Conservation (phyloP, 108 stramenopile genomes). For the Skeletonema tropicum region DNA sequence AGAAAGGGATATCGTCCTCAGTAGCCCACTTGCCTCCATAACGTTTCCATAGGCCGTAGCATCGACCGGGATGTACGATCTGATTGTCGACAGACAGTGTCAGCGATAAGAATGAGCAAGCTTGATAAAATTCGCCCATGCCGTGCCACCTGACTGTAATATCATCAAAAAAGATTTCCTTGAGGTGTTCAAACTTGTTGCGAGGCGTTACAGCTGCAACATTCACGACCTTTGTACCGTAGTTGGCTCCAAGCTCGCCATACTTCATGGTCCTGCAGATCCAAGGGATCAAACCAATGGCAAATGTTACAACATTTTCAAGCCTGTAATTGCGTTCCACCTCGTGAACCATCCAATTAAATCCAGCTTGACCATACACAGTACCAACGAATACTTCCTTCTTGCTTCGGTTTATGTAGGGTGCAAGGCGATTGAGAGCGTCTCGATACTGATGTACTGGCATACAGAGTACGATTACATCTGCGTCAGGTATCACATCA, state of each 20-base stretch:
- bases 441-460: constrained; percentile 48
- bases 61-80: constrained; percentile 57
- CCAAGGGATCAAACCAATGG: constrained; percentile 59
- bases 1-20: constrained; percentile 49
- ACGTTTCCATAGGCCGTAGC: constrained; percentile 58
- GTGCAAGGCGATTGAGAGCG: constrained; percentile 48
- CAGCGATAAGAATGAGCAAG: constrained; percentile 50
- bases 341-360: constrained; percentile 66
- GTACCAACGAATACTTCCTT: constrained; percentile 56
- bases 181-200: constrained; percentile 43
- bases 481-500: constrained; percentile 59
- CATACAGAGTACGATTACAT: constrained; percentile 60
- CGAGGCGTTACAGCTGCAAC: constrained; percentile 48
- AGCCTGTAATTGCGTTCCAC: constrained; percentile 28
- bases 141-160: constrained; percentile 30
- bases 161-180: constrained; percentile 49
- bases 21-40: constrained; percentile 40
- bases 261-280: constrained; percentile 52
- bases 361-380: constrained; percentile 58
- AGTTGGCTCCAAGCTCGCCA: constrained; percentile 41
- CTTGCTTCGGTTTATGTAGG: constrained; percentile 47
- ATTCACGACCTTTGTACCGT: constrained; percentile 46
- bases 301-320: constrained; percentile 48
- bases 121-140: constrained; percentile 47
- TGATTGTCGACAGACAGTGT: constrained; percentile 60